Evolutionary conservation across 176 grass and related monocot genomes (phyloP).

Genomic region (Carex kokanica): DNA sequence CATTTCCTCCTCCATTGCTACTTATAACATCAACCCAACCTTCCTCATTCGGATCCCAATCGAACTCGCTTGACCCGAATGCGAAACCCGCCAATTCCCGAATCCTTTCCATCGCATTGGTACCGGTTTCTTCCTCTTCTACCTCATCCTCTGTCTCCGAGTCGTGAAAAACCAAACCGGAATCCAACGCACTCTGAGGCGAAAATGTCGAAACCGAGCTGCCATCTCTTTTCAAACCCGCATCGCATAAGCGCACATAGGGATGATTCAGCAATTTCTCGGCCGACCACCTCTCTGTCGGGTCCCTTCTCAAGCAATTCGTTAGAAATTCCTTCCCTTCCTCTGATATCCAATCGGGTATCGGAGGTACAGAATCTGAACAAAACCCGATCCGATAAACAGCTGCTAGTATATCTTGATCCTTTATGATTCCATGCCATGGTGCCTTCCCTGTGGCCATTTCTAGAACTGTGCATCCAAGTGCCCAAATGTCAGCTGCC

Average conservation of each 20-base stretch:
- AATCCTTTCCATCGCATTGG: not conserved
- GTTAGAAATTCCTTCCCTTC: constrained; percentile 40
- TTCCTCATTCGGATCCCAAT: constrained; percentile 7
- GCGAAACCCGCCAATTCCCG: not conserved
- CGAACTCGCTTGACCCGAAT: not conserved
- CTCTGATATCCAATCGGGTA: constrained; percentile 28
- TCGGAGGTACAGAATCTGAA: constrained; percentile 26
- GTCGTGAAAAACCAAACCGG: constrained; percentile 33
- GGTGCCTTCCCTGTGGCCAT: constrained; percentile 42
- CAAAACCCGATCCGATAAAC: constrained; percentile 42
- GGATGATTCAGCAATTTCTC: constrained; percentile 30
- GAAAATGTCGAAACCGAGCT: constrained; percentile 1
- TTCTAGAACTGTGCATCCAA: constrained; percentile 43
- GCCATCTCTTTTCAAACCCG: constrained; percentile 1
- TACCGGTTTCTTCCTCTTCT: constrained; percentile 16
- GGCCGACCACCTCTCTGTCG: constrained; percentile 30
- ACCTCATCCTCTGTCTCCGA: constrained; percentile 46
- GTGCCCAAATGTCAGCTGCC: constrained; percentile 34
- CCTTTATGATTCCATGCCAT: constrained; percentile 27
- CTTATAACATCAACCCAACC: constrained; percentile 15
- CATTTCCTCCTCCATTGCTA: not conserved
- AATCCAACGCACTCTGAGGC: constrained; percentile 48
- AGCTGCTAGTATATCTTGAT: constrained; percentile 15
- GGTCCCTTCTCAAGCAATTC: constrained; percentile 35
- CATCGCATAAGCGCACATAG: not conserved